These are phyloP conservation scores for Amanita thiersii DNA, from an alignment of 768 basidiomycete genomes.

Conservation along the genomic window DNA sequence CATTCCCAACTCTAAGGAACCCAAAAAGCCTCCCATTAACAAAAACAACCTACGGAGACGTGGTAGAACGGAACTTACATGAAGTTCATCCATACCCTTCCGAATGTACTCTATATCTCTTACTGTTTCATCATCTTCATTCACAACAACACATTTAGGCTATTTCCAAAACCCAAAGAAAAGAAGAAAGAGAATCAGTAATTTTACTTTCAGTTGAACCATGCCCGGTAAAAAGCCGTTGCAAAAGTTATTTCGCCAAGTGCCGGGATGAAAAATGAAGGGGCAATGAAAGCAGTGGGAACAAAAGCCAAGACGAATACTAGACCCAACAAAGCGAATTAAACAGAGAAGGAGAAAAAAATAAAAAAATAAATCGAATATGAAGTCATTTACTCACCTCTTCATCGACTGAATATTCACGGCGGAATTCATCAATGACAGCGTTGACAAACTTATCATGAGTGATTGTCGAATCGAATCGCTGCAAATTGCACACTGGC, in stretches of 20 bases:
- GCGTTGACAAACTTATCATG: constrained; percentile 69
- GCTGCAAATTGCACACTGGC: constrained; percentile 77
- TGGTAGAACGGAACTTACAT: constrained; percentile 31
- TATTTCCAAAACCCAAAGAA: not conserved
- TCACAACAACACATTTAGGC: constrained; percentile 2
- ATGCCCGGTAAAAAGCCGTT: too few relatives aligned
- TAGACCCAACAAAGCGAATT: constrained; percentile 22
- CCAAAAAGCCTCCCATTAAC: not conserved
- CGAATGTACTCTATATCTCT: constrained; percentile 50
- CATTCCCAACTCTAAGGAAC: constrained; percentile 78
- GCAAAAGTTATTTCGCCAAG: too few relatives aligned
- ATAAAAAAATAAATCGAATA: not conserved
- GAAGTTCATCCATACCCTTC: constrained; percentile 66
- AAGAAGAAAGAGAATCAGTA: too few relatives aligned
- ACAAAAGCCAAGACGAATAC: too few relatives aligned
- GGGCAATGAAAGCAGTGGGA: too few relatives aligned
- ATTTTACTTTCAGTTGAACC: too few relatives aligned
- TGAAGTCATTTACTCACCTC: constrained; percentile 17
- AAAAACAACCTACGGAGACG: too few relatives aligned
- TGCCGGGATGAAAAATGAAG: too few relatives aligned
- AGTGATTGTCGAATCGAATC: constrained; percentile 38
- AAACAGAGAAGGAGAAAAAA: constrained; percentile 2
- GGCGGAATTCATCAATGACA: constrained; percentile 58
- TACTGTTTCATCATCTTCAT: constrained; percentile 21
- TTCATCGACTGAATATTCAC: constrained; percentile 39